Base-by-base conservation (phyloP, 225 moss, liverwort and hornwort genomes). In the Rhytidiadelphus loreus region DNA sequence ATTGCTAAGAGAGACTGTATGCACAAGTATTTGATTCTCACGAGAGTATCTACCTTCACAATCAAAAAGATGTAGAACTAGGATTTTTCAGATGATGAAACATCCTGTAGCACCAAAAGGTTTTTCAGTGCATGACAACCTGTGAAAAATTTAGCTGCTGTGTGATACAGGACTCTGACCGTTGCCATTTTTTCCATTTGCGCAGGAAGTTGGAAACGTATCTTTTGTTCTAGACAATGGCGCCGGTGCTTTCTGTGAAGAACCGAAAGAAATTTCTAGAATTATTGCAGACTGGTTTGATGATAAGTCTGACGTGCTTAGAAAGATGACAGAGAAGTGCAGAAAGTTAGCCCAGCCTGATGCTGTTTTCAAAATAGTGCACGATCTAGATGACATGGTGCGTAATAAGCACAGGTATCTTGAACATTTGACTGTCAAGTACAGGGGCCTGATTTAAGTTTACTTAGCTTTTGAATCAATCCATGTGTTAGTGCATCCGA, bases 361-460 rank as follows among this genome's bases (percentile, higher is more conserved):
- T 93, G 98, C 97, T 75, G 98, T 97, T 62, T 97, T 99, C 84
- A 97, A 96, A 93, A 99, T 99, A 87, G 97, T 99, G 82, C 98
- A 95, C 83, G 98, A 97, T 68, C 95, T 99, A 80, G 96, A 95
- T 88, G 94, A 95, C 75, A 92, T 99, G 95, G 96, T 96, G 80
- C 91, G 90, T 9, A 93, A 94, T 55, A 93, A 91, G 91, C 91
- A 88, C 66, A 85, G 79, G 83, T 87, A 90, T 65, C 88, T 91
- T 68, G 91, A 92, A 80, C 92, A 90, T 68, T 90, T 93, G 90
- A 94, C 86, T 83, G 90, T 89, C 90, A 86, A 90, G 88, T 95
- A 92, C 71, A 92, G 81, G 76, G 93, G 94, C 41, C 39, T 94
- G 68, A 85, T 93, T 89, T 92, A 50, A 90, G 69, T 46, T 39